Evolutionary conservation across 2,329 filamentous ascomycete genomes (phyloP).

Genomic region (Hymenoscyphus infarciens): DNA sequence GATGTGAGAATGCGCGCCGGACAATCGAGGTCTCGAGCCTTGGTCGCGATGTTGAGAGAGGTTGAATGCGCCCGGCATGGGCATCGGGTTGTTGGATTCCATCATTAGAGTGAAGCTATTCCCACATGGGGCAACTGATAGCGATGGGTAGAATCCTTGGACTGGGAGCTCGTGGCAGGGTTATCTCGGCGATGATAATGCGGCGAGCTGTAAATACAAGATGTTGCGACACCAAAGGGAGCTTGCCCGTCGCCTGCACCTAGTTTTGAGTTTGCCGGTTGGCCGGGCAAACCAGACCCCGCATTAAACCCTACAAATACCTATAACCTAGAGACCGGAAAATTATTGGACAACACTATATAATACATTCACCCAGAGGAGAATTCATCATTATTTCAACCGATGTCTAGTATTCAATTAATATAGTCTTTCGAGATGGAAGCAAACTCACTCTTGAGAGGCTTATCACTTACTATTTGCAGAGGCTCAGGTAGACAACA

Average conservation of each 20-base stretch:
- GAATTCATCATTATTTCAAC: too few relatives aligned
- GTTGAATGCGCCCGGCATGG: slow-evolving; percentile 26
- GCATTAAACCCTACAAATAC: background rate
- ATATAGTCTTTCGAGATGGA: too few relatives aligned
- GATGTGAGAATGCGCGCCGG: slow-evolving; percentile 37
- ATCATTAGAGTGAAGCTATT: slow-evolving; percentile 20
- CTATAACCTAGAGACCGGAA: too few relatives aligned
- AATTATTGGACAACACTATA: too few relatives aligned
- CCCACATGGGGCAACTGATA: background rate
- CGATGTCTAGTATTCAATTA: too few relatives aligned
- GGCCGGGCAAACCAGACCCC: slow-evolving; percentile 3
- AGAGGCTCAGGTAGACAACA: too few relatives aligned
- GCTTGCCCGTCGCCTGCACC: background rate
- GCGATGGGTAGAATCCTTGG: background rate
- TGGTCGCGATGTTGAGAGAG: slow-evolving; percentile 19
- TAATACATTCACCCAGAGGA: too few relatives aligned
- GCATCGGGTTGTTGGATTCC: slow-evolving; percentile 24
- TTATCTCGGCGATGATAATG: background rate
- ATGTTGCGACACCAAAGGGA: background rate
- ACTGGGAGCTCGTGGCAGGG: background rate
- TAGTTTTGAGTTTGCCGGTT: background rate
- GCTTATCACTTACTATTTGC: too few relatives aligned
- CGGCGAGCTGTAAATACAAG: background rate
- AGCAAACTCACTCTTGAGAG: too few relatives aligned
- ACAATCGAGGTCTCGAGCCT: slow-evolving; percentile 25